Percentiles rank a stretch among this genome's conserved stretches.
phyloP scores from a whole-genome alignment of 495 filamentous ascomycete species.

The Daldinia bambusicola region DNA sequence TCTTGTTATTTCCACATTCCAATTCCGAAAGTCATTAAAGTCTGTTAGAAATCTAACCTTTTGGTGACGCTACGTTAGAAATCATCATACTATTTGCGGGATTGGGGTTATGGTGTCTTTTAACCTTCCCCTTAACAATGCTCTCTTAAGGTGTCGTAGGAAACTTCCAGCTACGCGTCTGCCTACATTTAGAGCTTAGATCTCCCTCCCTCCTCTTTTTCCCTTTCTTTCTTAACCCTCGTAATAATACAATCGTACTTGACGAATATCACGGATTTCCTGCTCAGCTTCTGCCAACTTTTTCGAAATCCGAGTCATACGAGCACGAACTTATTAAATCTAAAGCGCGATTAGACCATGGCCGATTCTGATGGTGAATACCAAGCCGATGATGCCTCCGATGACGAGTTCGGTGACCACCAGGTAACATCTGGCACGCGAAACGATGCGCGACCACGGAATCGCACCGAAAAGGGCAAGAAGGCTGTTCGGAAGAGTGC shows the following conservation, averaged over 20 bases:
- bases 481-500: constrained; percentile 42
- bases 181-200: constrained; percentile 5
- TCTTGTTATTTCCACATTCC: background rate
- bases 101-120: constrained; percentile 27
- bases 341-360: constrained; percentile 56
- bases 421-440: constrained; percentile 52
- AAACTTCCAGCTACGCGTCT: constrained; percentile 7
- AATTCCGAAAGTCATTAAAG: background rate
- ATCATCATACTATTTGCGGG: background rate
- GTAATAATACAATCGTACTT: background rate
- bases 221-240: constrained; percentile 7
- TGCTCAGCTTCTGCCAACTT: background rate
- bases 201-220: constrained; percentile 1
- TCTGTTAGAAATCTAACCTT: background rate
- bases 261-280: background rate
- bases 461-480: constrained; percentile 47
- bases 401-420: constrained; percentile 74
- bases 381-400: constrained; percentile 74
- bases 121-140: constrained; percentile 22
- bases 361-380: constrained; percentile 87
- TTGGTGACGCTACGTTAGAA: background rate
- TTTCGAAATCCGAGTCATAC: background rate
- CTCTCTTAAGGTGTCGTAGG: constrained; percentile 31
- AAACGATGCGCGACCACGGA: constrained; percentile 32
- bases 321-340: background rate